Evolutionary conservation across 495 filamentous ascomycete species (phyloP), one percentile per base, ranked within the genome.

Genomic region (Copromyces sp.): DNA sequence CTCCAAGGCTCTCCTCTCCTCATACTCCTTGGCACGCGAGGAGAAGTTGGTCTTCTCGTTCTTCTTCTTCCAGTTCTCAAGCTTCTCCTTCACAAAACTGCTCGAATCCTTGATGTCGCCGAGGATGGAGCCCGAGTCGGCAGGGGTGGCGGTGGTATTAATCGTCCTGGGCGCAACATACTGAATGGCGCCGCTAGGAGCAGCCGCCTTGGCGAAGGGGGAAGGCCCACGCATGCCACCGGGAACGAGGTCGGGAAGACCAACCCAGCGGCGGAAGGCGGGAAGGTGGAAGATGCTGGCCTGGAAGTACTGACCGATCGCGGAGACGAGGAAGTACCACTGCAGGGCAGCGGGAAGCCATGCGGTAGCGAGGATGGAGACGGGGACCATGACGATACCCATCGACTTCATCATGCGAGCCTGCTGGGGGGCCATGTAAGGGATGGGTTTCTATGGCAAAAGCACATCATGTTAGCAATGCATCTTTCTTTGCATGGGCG

Each of bases 321-420:
- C 86, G 1, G 89, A 84, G 29, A 84, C 70, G 59, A 87, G 77
- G 82, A 99, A 94, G 80, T 90, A 92, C 59, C 93, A 81, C 77
- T 94, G 91, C 7, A 97, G 75, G 8, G 84, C 87, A 14, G 88
- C 89, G 0, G 95, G 92, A 78, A 91, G 84, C 76, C 82, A 89
- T 4, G 83, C 76, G 65, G 92, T 90, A 75, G 94, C 87, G 9
- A 84, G 11, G 38, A 92, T 83, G 32, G 88, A 87, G 3, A 95
- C 9, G 0, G 84, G 78, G 11, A 93, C 90, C 6, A 97, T 71
- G 24, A 83, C 84, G 42, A 87, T 84, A 12, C 82, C 71, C 76
- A 97, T 81, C 0, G 82, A 69, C 71, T 87, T 86, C 73, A 81
- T 84, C 32, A 86, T 80, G n/a, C 74, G 78, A 4, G 84, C 76